Evolutionary conservation across 2,329 filamentous ascomycete species (phyloP).

Genomic region (Xylaria sp.): DNA sequence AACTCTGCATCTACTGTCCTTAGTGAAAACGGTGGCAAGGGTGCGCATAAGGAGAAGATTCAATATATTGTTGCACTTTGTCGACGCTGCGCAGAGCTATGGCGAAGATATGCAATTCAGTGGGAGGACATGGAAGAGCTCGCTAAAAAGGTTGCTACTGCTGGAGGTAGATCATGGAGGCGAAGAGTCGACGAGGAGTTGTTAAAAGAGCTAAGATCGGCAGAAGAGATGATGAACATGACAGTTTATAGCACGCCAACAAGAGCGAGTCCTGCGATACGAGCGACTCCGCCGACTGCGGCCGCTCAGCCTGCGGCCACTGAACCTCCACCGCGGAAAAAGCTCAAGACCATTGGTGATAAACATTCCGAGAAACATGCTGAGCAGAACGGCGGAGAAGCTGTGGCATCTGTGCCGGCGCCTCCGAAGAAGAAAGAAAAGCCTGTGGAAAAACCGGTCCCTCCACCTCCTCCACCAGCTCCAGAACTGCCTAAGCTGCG

Average conservation of each 20-base stretch:
- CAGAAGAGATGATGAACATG: constrained; percentile 68
- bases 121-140: constrained; percentile 96
- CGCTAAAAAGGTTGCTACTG: constrained; percentile 83
- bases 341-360: constrained; percentile 67
- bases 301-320: constrained; percentile 47
- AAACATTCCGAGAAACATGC: constrained; percentile 60
- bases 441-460: constrained; percentile 67
- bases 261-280: constrained; percentile 43
- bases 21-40: constrained; percentile 71
- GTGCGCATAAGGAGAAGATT: constrained; percentile 83
- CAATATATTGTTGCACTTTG: constrained; percentile 86
- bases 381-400: constrained; percentile 60
- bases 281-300: constrained; percentile 49
- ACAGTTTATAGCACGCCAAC: constrained; percentile 54
- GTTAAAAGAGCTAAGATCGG: constrained; percentile 75
- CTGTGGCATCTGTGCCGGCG: constrained; percentile 55
- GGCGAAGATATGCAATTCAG: constrained; percentile 94
- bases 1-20: constrained; percentile 77
- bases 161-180: constrained; percentile 85
- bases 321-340: constrained; percentile 71
- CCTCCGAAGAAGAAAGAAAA: constrained; percentile 71
- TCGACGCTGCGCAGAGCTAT: constrained; percentile 88
- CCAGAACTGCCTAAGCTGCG: constrained; percentile 84
- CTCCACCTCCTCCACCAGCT: constrained; percentile 57
- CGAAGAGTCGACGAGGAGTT: constrained; percentile 92